Evolutionary conservation across 257 asterid genomes (phyloP).

Genomic region (Sherardia arvensis): DNA sequence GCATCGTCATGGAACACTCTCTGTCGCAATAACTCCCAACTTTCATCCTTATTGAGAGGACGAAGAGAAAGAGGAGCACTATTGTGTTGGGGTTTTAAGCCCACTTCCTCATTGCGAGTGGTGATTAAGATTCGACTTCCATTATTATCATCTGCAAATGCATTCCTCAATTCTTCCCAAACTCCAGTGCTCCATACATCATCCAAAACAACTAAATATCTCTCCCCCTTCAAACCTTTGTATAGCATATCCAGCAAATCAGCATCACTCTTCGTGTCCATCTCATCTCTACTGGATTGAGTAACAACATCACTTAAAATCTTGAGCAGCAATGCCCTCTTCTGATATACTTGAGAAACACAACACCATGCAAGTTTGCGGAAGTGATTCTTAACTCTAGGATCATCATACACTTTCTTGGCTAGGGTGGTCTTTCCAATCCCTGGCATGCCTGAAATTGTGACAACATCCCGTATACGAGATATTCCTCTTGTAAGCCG

Average conservation of each 20-base stretch:
- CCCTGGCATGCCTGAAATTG: slow-evolving; percentile 17
- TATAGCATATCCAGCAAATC: neutral
- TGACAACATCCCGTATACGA: neutral
- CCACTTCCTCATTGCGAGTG: slow-evolving; percentile 10
- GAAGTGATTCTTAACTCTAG: neutral
- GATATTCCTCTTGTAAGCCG: neutral
- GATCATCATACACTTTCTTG: slow-evolving; percentile 5
- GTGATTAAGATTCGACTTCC: slow-evolving; percentile 23
- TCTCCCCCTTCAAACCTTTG: neutral
- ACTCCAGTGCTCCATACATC: slow-evolving; percentile 9
- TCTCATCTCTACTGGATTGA: neutral
- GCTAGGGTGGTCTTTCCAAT: slow-evolving; percentile 16
- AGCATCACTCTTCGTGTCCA: neutral
- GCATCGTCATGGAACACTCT: neutral
- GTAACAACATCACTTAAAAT: neutral
- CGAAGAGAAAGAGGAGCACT: slow-evolving; percentile 7
- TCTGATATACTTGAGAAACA: slow-evolving; percentile 8
- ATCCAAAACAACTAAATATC: slow-evolving; percentile 18
- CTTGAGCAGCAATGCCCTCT: slow-evolving; percentile 1
- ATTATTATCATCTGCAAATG: slow-evolving; percentile 7
- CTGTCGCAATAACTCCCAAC: slow-evolving; percentile 6
- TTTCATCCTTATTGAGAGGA: neutral
- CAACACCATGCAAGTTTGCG: slow-evolving; percentile 9
- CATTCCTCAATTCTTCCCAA: slow-evolving; percentile 8
- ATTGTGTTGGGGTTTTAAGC: neutral